Base-by-base conservation (phyloP, 805 yeast species). In the Kockiozyma suomiensis region DNA sequence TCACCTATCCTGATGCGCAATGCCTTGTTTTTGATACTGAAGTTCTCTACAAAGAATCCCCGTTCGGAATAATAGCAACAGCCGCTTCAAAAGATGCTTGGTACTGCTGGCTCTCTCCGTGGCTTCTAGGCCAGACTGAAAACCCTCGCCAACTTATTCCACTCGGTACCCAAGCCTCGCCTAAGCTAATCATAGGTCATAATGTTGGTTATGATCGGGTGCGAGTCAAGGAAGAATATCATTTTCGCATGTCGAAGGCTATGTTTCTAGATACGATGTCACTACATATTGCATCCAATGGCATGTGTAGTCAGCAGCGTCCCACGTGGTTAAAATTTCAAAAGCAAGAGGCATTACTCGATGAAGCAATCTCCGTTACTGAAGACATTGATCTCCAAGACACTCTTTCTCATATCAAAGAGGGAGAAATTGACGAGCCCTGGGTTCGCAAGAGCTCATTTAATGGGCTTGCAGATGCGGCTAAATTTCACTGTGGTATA, bases 61-160 rank as follows among this genome's bases (percentile, higher is more conserved):
- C 80, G 2, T 92, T 84, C 70, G 86, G 98, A 0, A 83, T 88
- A 0, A 70, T 94, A 73, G 97, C 97, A 1, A 82, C 88, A 0
- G 96, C 97, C 10, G 85, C 80, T 1, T 84, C 97, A 0, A 71
- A 79, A 0, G 76, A 80, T 8, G 96, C 97, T 0, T 91, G 97
- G 96, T 94, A 92, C 70, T 85, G 86, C 0, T 94, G 99, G 99
- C 85, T 90, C 7, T 90, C 97, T 0, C 99, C 99, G 0, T 85
- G 81, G 70, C 72, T 94, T 21, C 79, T 87, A 0, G 82, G 81
- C 1, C 84, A 82, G 50, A 74, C 84, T 1, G 75, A 77, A 19
- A 81, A 85, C 32, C 61, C 55, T 30, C 58, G 69, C 6, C 96
- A 90, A 67, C 74, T 96, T 55, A 83, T 96, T 0, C 97, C 98